Conservation (phyloP, 805 yeast genomes). For the Blastobotrys robertii region DNA sequence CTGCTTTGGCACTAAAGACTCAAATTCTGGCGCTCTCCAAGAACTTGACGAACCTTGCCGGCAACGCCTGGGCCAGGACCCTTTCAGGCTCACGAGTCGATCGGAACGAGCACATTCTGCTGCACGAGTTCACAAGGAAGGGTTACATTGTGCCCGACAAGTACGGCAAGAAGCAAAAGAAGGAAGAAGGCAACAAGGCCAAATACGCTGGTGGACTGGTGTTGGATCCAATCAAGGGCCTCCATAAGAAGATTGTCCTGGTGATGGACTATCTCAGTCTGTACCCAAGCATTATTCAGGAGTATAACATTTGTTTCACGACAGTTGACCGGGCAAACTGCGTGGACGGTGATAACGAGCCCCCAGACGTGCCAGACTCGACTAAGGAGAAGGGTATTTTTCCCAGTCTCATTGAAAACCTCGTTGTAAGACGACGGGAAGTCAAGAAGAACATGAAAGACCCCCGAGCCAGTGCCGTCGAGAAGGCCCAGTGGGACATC, state of each 20-base stretch:
- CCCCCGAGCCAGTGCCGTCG: slow-evolving; percentile 46
- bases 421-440: slow-evolving; percentile 86
- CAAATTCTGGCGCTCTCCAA: slow-evolving; percentile 85
- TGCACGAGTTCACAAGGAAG: slow-evolving; percentile 80
- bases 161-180: slow-evolving; percentile 34
- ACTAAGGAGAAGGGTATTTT: slow-evolving; percentile 66
- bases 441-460: slow-evolving; percentile 80
- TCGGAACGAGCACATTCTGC: slow-evolving; percentile 82
- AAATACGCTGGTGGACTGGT: slow-evolving; percentile 90
- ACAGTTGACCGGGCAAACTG: slow-evolving; percentile 64
- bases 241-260: slow-evolving; percentile 76
- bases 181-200: slow-evolving; percentile 24
- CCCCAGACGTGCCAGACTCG: slow-evolving; percentile 59
- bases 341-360: slow-evolving; percentile 40
- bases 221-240: slow-evolving; percentile 92
- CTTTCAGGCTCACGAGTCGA: slow-evolving; percentile 93
- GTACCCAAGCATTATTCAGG: slow-evolving; percentile 96
- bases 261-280: slow-evolving; percentile 98
- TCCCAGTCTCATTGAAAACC: slow-evolving; percentile 70
- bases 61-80: slow-evolving; percentile 95
- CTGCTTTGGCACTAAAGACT: slow-evolving; percentile 68
- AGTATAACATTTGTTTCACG: slow-evolving; percentile 92
- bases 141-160: slow-evolving; percentile 86
- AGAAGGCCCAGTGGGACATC: slow-evolving; percentile 76
- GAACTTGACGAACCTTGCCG: slow-evolving; percentile 87